Evolutionary conservation across 176 grass and related monocot species (phyloP).

Genomic region (Eleusine coracana): DNA sequence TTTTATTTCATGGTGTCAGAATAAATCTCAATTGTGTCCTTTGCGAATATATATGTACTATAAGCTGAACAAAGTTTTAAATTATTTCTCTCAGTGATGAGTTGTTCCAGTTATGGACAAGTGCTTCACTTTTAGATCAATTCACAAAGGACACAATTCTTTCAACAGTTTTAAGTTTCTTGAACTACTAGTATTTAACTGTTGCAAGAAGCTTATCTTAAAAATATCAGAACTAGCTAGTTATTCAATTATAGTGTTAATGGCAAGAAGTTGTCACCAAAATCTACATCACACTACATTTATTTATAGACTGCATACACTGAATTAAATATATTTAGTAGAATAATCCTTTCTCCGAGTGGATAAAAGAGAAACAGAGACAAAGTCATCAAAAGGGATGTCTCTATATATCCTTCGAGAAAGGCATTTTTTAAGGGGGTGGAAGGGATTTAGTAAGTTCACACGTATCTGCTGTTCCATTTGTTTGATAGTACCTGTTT

Average conservation of each 20-base stretch:
- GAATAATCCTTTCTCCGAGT: conserved; percentile 41
- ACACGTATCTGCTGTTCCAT: neutral
- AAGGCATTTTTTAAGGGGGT: conserved; percentile 1
- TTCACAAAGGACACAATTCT: neutral
- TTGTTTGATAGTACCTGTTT: conserved; percentile 17
- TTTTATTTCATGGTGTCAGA: neutral
- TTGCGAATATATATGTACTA: neutral
- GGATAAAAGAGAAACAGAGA: conserved; percentile 41
- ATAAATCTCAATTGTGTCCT: neutral
- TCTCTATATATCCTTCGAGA: conserved; percentile 1
- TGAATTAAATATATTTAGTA: conserved; percentile 4
- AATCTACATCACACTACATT: neutral
- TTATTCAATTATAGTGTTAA: neutral
- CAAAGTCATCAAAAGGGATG: conserved; percentile 20
- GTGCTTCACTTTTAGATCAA: neutral
- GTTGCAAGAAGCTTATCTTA: neutral
- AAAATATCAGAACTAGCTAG: neutral
- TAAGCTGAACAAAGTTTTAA: neutral
- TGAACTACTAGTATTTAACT: neutral
- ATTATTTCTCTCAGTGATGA: neutral
- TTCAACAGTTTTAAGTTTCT: neutral
- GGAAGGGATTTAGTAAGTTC: conserved; percentile 9
- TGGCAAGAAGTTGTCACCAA: neutral
- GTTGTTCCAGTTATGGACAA: neutral
- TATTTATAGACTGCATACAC: neutral